A percentile compares a stretch with the other conserved stretches of the same genome.
These are phyloP conservation scores for Dictyostelium citrinum DNA, from an alignment of 78 protist species.

Conservation along the genomic window DNA sequence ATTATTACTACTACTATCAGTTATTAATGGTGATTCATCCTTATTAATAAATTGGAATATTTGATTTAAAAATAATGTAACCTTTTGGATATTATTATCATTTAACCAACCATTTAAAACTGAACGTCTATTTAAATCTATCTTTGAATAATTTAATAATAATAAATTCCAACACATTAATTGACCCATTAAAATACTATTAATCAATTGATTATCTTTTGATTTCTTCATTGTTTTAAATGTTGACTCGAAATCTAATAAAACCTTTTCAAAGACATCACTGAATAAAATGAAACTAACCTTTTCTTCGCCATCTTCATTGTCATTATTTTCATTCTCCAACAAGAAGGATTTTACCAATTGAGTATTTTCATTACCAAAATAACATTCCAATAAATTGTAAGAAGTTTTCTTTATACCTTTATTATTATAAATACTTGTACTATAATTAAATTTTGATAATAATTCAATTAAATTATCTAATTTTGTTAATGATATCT, in stretches of 20 bases:
- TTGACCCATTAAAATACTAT: not conserved
- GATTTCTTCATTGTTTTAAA: slow-evolving; percentile 14
- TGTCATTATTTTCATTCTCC: not conserved
- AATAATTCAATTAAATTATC: not conserved
- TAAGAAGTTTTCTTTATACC: slow-evolving; percentile 1
- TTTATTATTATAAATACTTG: not conserved
- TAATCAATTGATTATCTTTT: not conserved
- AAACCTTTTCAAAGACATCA: not conserved
- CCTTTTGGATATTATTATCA: not conserved
- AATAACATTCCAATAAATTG: slow-evolving; percentile 7
- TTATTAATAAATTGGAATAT: slow-evolving; percentile 21
- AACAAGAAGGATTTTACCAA: not conserved
- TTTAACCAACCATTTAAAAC: slow-evolving; percentile 23
- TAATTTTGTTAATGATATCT: not conserved
- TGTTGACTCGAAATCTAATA: not conserved
- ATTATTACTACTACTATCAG: not conserved
- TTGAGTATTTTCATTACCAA: not conserved
- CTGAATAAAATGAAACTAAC: not conserved
- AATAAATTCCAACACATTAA: slow-evolving; percentile 47
- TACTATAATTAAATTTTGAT: not conserved
- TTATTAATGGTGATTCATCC: slow-evolving; percentile 15
- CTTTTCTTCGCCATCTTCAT: not conserved
- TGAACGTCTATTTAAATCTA: slow-evolving; percentile 28
- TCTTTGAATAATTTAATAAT: slow-evolving; percentile 16
- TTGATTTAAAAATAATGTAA: not conserved